Evolutionary conservation across 176 grass and related monocot species (phyloP), one percentile per base, ranked within the genome.

Genomic region (Aegilops speltoides): DNA sequence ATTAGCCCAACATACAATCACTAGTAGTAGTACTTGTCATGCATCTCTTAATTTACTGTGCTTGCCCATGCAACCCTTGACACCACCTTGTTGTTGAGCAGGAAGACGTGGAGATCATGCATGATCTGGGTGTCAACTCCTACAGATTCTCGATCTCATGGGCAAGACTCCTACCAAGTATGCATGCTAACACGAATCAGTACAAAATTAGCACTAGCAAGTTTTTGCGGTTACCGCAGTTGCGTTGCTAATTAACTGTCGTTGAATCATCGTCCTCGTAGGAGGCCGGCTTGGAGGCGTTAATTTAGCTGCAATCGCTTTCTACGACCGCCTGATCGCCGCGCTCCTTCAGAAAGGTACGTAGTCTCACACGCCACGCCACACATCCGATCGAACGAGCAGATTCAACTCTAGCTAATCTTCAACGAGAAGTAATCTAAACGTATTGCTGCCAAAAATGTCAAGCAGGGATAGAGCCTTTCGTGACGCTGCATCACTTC

Each of bases 81-180:
- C 38, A 2, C 9, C 3, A 45, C 43, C 43, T 45, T 48, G 17
- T 29, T 38, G 38, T 33, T 60, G 24, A 82, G 60, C 91, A 93
- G 91, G 88, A 90, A 59, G 91, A 93, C 46, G 68, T 88, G 8
- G 80, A 87, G 8, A 82, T 79, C 52, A 80, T 93, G 76, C 85
- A 90, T 46, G 56, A 20, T 12, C 14, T 93, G 41, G 91, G 88
- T 16, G 81, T 85, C 6, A 93, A 93, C 76, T 90, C 91, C 3
- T 90, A 93, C 84, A 93, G 91, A 29, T 93, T 93, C 84, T 90
- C 91, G 1, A 87, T 93, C 38, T 90, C 91, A 12, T 93, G 91
- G 91, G 32, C 91, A 10, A 93, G 91, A 79, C 64, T 93, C 60
- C 70, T 85, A 4, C 91, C 91, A 82, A 88, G 91, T 93, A 82